Base-by-base conservation (phyloP, 495 filamentous ascomycete species). In the Aspergillus bertholletiae region DNA sequence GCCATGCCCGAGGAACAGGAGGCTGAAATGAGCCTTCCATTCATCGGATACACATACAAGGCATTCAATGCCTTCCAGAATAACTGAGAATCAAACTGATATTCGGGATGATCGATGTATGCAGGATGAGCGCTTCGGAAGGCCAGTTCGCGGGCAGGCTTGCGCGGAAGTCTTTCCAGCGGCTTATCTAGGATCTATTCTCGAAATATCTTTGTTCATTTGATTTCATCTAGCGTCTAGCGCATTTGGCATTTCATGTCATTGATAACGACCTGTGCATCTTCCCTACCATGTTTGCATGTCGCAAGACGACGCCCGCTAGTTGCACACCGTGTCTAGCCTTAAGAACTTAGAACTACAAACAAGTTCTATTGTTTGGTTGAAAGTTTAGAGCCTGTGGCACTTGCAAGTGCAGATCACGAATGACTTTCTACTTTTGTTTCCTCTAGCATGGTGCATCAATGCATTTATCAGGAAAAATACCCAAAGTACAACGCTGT, bases 41-140 rank as follows among this genome's bases (percentile, higher is more conserved):
- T 98, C 69, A 96, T 97, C 62, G 94, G 94, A 21, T 98, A 98
- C 68, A 98, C 94, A 18, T 98, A 96, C 79, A 97, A 96, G 79
- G 88, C 94, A 53, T 98, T 98, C 72, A 93, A 96, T 74, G 89
- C 87, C 59, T 86, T 87, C 70, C 72, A 81, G 54, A 74, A 51
- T 44, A 75, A 56, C 23, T 78, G 56, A 64, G 37, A 22, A 48
- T 55, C 46, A 21, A 57, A 30, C 43, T 18, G 54, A 37, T 49
- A 21, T 51, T 23, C 30, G 53, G 56, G 26, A 52, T 48, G 58
- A 53, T 40, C 49, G 49, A 47, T 51, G 40, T 56, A 59, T 46
- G 35, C 55, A 59, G 44, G 56, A 43, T 22, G 39, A 58, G 45
- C 30, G 50, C 45, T 32, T 51, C 58, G 60, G 56, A 58, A 55